Conservation (phyloP, 352 stramenopile species). For the Aphanomyces euteiches region DNA sequence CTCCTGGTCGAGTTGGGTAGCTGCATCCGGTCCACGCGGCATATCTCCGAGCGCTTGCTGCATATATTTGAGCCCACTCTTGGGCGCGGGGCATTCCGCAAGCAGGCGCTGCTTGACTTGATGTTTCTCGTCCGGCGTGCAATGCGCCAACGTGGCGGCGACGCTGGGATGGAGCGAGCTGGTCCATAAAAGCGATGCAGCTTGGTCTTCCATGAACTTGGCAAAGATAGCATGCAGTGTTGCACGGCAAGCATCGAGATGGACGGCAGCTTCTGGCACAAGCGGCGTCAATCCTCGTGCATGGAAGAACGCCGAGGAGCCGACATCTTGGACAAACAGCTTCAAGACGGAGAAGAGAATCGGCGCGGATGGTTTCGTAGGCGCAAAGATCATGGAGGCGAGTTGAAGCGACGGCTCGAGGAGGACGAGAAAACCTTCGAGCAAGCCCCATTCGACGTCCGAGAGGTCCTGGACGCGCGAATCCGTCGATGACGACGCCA, state of each 20-base stretch:
- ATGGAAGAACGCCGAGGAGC: neutral
- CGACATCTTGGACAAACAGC: neutral
- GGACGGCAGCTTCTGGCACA: neutral
- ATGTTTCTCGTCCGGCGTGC: neutral
- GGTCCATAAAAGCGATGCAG: conserved; percentile 3
- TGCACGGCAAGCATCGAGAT: neutral
- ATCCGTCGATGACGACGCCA: neutral
- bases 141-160: conserved; percentile 22
- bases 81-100: neutral
- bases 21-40: neutral
- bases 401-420: conserved; percentile 15
- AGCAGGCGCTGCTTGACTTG: conserved; percentile 13
- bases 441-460: conserved; percentile 5
- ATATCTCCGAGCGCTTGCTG: conserved; percentile 8
- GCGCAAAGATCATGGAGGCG: neutral
- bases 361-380: neutral
- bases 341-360: conserved; percentile 17
- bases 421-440: conserved; percentile 14
- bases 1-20: conserved; percentile 8
- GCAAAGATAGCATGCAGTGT: neutral
- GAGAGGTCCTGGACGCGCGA: neutral
- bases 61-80: conserved; percentile 21
- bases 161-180: conserved; percentile 14
- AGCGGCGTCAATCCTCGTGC: neutral
- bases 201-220: conserved; percentile 9